A percentile compares a stretch with the other conserved stretches of the same genome.
Evolutionary conservation across 2,329 filamentous ascomycete species (phyloP).

Genomic region (Graphilbum fragrans): DNA sequence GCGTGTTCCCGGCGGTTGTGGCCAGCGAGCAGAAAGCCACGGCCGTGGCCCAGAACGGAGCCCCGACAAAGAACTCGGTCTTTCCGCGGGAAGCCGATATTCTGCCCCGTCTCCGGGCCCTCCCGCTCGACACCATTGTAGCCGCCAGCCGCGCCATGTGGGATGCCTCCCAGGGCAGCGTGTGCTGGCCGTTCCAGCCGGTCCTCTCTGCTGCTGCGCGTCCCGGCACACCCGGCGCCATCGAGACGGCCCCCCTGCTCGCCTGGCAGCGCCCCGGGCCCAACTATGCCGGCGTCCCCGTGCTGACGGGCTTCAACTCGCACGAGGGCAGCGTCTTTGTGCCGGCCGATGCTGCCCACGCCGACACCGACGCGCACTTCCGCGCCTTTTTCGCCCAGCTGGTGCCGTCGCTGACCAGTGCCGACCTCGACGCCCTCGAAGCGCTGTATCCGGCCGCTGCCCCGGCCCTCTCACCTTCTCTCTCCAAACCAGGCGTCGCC

Average conservation of each 20-base stretch:
- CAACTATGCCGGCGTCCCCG: slow-evolving; percentile 44
- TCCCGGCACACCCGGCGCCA: slow-evolving; percentile 50
- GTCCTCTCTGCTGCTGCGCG: too few relatives aligned
- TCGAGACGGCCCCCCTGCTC: slow-evolving; percentile 44
- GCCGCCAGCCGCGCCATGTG: slow-evolving; percentile 31
- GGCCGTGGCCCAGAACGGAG: background rate
- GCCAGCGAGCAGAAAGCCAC: background rate
- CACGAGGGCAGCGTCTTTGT: slow-evolving; percentile 60
- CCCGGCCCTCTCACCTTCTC: slow-evolving; percentile 24
- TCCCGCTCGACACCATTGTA: slow-evolving; percentile 25
- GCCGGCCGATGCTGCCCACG: slow-evolving; percentile 22
- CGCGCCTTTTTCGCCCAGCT: slow-evolving; percentile 47
- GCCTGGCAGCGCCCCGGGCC: slow-evolving; percentile 38
- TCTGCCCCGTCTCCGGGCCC: slow-evolving; percentile 34
- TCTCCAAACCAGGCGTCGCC: slow-evolving; percentile 20
- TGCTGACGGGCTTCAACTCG: slow-evolving; percentile 59
- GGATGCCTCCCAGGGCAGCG: slow-evolving; percentile 24
- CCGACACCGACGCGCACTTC: slow-evolving; percentile 38
- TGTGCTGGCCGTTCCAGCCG: slow-evolving; percentile 57
- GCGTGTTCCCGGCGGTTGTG: slow-evolving; percentile 20
- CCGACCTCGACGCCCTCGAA: slow-evolving; percentile 43
- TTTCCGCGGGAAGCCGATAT: too few relatives aligned
- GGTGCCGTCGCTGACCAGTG: slow-evolving; percentile 40
- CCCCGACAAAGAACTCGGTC: slow-evolving; percentile 27
- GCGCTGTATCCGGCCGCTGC: slow-evolving; percentile 33